A percentile compares a stretch with the other conserved stretches of the same genome.
Evolutionary conservation across 345 rosid species (phyloP).

Genomic region (Eucalyptus dawsonii): DNA sequence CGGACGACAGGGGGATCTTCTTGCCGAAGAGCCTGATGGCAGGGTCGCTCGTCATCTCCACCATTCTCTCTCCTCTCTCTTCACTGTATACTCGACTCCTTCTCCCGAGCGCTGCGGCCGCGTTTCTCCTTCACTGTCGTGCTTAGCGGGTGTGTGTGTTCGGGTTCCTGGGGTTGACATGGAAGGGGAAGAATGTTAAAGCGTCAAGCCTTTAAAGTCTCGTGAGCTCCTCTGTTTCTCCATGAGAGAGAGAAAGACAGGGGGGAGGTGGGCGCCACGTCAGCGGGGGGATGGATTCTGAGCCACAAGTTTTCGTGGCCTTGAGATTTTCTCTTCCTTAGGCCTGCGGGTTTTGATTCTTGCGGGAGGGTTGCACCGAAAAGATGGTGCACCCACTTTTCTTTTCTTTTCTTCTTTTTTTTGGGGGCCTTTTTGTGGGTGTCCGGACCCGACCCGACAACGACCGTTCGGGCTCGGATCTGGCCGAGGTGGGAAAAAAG

Average conservation of each 20-base stretch:
- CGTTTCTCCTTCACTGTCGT: background rate
- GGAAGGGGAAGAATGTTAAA: background rate
- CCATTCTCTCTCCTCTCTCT: conserved; percentile 6
- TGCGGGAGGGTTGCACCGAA: background rate
- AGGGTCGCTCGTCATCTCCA: conserved; percentile 14
- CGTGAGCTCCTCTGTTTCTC: background rate
- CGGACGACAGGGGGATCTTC: conserved; percentile 35
- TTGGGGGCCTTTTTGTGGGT: background rate
- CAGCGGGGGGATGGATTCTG: conserved; percentile 44
- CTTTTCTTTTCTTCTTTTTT: no score
- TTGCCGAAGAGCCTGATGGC: conserved; percentile 75
- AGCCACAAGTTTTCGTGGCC: conserved; percentile 95
- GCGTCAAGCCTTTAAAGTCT: background rate
- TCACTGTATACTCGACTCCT: background rate
- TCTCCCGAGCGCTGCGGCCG: background rate
- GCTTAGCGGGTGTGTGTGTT: background rate
- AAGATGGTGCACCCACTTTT: background rate
- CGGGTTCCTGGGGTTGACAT: background rate
- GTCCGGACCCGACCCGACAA: background rate
- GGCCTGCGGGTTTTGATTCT: background rate
- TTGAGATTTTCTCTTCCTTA: conserved; percentile 12
- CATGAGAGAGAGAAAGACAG: background rate
- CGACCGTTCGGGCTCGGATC: background rate
- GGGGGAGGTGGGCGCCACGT: conserved; percentile 54
- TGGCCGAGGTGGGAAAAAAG: background rate